These are phyloP conservation scores for Leucocoprinus leucothites DNA, from an alignment of 768 basidiomycete genomes.

Conservation along the genomic window DNA sequence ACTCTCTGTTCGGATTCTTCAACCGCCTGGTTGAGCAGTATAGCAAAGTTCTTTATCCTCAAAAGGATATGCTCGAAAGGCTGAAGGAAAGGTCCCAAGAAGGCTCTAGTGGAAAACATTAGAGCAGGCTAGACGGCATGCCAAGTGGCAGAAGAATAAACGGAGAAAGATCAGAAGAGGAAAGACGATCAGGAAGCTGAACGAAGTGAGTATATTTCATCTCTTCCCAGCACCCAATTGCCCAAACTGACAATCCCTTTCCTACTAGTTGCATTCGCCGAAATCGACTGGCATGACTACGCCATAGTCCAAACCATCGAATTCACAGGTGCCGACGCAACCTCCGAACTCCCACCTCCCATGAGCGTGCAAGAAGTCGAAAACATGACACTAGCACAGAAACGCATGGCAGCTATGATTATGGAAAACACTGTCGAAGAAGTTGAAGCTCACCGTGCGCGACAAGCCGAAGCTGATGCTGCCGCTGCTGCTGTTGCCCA, in stretches of 20 bases:
- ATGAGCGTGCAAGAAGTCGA: slow-evolving; percentile 95
- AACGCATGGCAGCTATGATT: slow-evolving; percentile 97
- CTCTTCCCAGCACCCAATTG: slow-evolving; percentile 3
- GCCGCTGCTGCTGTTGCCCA: slow-evolving; percentile 83
- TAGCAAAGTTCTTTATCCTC: slow-evolving; percentile 83
- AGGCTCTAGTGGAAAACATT: slow-evolving; percentile 73
- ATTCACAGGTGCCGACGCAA: slow-evolving; percentile 90
- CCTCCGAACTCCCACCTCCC: slow-evolving; percentile 90
- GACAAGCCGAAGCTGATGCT: slow-evolving; percentile 82
- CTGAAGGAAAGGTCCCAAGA: slow-evolving; percentile 64
- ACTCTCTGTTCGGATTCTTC: slow-evolving; percentile 96
- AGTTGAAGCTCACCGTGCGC: slow-evolving; percentile 76
- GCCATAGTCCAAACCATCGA: slow-evolving; percentile 98
- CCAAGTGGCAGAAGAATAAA: slow-evolving; percentile 86
- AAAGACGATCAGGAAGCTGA: slow-evolving; percentile 94
- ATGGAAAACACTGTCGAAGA: slow-evolving; percentile 93
- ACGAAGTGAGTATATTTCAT: slow-evolving; percentile 52
- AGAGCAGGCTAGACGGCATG: slow-evolving; percentile 71
- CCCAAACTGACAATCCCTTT: slow-evolving; percentile 14
- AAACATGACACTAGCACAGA: slow-evolving; percentile 95
- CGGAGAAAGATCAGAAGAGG: slow-evolving; percentile 78
- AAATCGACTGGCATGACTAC: slow-evolving; percentile 99
- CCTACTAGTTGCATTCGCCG: slow-evolving; percentile 78
- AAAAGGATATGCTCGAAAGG: slow-evolving; percentile 66
- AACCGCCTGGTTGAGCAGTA: slow-evolving; percentile 98